phyloP scores from a whole-genome alignment of 2,329 filamentous ascomycete species.

The Metarhizium rileyi region DNA sequence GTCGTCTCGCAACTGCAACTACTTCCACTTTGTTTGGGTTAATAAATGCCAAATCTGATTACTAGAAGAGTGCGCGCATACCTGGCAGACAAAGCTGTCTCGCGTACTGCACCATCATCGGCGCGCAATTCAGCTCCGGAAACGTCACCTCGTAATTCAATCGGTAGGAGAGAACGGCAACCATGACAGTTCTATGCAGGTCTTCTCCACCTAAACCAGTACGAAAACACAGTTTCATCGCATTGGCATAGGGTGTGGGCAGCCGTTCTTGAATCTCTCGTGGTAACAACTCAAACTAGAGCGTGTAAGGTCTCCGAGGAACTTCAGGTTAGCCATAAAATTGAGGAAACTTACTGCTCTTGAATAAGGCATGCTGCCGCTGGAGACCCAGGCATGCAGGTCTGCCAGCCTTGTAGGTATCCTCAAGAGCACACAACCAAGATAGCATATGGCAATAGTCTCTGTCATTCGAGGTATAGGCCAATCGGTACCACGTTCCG shows the following conservation, averaged over 20 bases:
- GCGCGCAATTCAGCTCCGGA: conserved; percentile 61
- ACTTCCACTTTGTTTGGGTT: conserved; percentile 43
- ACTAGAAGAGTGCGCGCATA: conserved; percentile 26
- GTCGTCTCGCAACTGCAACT: conserved; percentile 24
- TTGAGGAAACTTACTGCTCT: conserved; percentile 43
- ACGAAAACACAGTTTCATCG: conserved; percentile 41
- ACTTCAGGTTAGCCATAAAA: background rate
- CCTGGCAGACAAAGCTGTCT: conserved; percentile 65
- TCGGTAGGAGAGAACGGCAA: conserved; percentile 54
- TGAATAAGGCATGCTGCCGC: conserved; percentile 62
- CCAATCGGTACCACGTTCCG: conserved; percentile 37
- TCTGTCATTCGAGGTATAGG: conserved; percentile 61
- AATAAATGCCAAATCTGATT: conserved; percentile 13
- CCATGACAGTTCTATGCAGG: conserved; percentile 55
- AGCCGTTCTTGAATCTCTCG: conserved; percentile 56
- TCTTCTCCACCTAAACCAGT: conserved; percentile 38
- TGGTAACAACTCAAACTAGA: conserved; percentile 47
- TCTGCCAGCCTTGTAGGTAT: conserved; percentile 70
- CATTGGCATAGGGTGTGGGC: conserved; percentile 48
- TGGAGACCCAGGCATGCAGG: conserved; percentile 56
- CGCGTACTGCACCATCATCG: conserved; percentile 60
- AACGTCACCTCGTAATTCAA: conserved; percentile 60
- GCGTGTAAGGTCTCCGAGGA: conserved; percentile 1
- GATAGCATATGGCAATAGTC: conserved; percentile 67
- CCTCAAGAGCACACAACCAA: conserved; percentile 65